phyloP scores from a whole-genome alignment of 805 yeast genomes.

The Candida silvatica region DNA sequence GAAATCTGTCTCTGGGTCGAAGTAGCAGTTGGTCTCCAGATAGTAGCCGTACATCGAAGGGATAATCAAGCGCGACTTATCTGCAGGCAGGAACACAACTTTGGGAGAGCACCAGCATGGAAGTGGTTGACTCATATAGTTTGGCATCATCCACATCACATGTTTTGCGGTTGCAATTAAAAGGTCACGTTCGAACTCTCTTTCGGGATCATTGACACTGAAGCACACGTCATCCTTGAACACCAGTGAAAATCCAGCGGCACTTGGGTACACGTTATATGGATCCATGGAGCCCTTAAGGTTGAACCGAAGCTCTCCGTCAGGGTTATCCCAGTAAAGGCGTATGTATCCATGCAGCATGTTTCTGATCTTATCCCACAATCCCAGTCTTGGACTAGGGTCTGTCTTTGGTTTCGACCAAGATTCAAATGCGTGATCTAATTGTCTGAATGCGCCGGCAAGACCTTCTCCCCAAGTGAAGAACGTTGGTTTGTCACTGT shows the following conservation, averaged over 20 bases:
- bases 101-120: conserved; percentile 51
- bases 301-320: conserved; percentile 42
- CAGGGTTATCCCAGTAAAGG: conserved; percentile 41
- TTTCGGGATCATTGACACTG: conserved; percentile 51
- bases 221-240: conserved; percentile 59
- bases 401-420: conserved; percentile 88
- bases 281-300: conserved; percentile 78
- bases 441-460: conserved; percentile 76
- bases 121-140: conserved; percentile 47
- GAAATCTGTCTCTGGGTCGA: conserved; percentile 5
- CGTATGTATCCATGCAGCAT: conserved; percentile 60
- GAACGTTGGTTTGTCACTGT: conserved; percentile 49
- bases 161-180: conserved; percentile 53
- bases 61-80: conserved; percentile 11
- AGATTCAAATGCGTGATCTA: conserved; percentile 68
- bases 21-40: conserved; percentile 11
- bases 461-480: conserved; percentile 82
- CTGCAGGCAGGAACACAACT: conserved; percentile 37
- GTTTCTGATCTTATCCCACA: conserved; percentile 85
- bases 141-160: conserved; percentile 68
- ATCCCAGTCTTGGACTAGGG: conserved; percentile 76
- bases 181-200: conserved; percentile 51
- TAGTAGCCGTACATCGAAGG: conserved; percentile 19
- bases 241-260: conserved; percentile 71
- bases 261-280: conserved; percentile 52